phyloP scores from a whole-genome alignment of 257 asterid genomes.

The Perilla frutescens region DNA sequence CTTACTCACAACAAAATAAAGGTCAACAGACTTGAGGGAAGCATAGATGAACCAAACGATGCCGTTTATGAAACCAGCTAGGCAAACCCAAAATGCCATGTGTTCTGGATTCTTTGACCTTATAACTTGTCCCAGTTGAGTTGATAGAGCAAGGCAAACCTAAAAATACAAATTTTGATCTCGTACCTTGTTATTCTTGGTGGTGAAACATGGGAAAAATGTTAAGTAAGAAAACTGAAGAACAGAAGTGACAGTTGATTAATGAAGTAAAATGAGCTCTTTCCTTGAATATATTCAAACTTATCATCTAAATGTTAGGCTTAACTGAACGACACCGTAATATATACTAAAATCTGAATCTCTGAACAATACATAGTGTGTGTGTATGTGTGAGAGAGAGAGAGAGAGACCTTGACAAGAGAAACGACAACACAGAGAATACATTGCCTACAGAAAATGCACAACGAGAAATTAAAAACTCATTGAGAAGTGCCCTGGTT shows the following conservation, averaged over 20 bases:
- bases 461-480: no score
- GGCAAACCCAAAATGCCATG: constrained; percentile 61
- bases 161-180: constrained; percentile 1
- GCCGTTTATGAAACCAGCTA: constrained; percentile 68
- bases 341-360: not conserved
- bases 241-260: not conserved
- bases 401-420: no score
- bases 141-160: not conserved
- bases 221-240: constrained; percentile 39
- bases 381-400: no score
- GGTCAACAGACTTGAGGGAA: constrained; percentile 52
- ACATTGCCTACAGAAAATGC: constrained; percentile 36
- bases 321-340: not conserved
- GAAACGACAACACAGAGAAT: constrained; percentile 39
- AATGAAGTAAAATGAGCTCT: no score
- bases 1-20: constrained; percentile 52
- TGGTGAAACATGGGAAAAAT: constrained; percentile 51
- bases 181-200: constrained; percentile 45
- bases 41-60: constrained; percentile 64
- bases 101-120: constrained; percentile 57
- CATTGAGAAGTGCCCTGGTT: no score
- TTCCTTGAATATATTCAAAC: not conserved
- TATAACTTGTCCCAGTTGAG: constrained; percentile 33
- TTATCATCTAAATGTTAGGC: not conserved
- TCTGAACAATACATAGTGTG: not conserved